Percentiles rank a stretch among this genome's conserved stretches.
phyloP scores from a whole-genome alignment of 257 asterid genomes.

The Solanum paucissectum region DNA sequence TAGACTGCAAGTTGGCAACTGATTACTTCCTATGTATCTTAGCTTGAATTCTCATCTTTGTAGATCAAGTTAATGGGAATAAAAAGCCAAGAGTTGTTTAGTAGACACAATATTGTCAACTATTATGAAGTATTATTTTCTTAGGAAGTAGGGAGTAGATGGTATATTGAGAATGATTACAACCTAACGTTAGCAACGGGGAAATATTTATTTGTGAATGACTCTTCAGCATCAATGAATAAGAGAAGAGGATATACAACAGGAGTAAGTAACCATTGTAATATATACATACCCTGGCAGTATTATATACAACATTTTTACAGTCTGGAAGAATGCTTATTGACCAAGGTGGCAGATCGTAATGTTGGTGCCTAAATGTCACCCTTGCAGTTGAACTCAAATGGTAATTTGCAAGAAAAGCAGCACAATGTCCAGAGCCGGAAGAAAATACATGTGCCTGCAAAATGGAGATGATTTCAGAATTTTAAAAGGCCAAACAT shows the following conservation, averaged over 20 bases:
- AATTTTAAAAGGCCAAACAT: not conserved
- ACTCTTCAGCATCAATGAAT: not conserved
- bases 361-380: slow-evolving; percentile 50
- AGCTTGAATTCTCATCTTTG: not conserved
- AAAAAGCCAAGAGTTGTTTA: not conserved
- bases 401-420: slow-evolving; percentile 79
- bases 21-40: not conserved
- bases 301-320: slow-evolving; percentile 52
- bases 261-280: not conserved
- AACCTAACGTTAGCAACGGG: not conserved
- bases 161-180: not conserved
- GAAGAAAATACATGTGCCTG: slow-evolving; percentile 65
- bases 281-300: slow-evolving; percentile 58
- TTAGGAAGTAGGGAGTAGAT: not conserved
- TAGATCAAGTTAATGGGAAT: not conserved
- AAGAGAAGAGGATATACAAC: not conserved
- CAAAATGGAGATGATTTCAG: slow-evolving; percentile 9
- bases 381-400: slow-evolving; percentile 41
- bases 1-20: not conserved
- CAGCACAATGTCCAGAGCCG: slow-evolving; percentile 71
- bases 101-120: not conserved
- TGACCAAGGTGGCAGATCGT: slow-evolving; percentile 93
- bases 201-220: not conserved
- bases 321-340: slow-evolving; percentile 92
- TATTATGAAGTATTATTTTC: not conserved